These are phyloP conservation scores for Trypanosoma lewisi DNA, from an alignment of 208 protist genomes.

Conservation along the genomic window DNA sequence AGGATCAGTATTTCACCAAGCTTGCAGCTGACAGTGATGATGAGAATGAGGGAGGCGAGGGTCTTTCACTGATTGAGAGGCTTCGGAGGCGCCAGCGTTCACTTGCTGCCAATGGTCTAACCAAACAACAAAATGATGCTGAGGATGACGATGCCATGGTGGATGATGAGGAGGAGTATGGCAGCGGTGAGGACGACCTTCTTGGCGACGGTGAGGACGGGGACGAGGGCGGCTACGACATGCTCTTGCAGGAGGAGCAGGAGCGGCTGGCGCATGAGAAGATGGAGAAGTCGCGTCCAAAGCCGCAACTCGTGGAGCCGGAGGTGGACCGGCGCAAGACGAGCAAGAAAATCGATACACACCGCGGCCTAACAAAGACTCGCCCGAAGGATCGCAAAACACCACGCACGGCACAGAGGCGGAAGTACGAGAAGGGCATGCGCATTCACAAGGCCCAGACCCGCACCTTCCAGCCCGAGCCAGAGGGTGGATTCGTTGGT, in stretches of 20 bases:
- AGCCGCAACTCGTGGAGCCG: conserved; percentile 38
- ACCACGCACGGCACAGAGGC: conserved; percentile 80
- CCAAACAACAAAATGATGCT: conserved; percentile 17
- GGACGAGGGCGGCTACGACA: conserved; percentile 58
- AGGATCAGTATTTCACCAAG: conserved; percentile 90
- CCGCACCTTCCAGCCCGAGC: conserved; percentile 69
- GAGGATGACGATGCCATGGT: conserved; percentile 20
- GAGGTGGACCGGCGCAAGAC: conserved; percentile 83
- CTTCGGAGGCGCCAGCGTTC: conserved; percentile 60
- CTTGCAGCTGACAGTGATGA: conserved; percentile 44
- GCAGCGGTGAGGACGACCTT: conserved; percentile 21
- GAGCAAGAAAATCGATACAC: conserved; percentile 82
- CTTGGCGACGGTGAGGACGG: conserved; percentile 31
- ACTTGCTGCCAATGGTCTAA: conserved; percentile 15
- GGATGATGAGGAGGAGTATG: conserved; percentile 32
- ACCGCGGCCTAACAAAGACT: conserved; percentile 85
- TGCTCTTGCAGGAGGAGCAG: conserved; percentile 62
- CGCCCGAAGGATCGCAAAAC: conserved; percentile 90
- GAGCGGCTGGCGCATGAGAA: conserved; percentile 37
- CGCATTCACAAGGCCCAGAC: conserved; percentile 84
- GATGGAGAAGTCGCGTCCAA: conserved; percentile 24
- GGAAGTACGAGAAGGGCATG: conserved; percentile 87
- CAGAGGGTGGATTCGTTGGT: conserved; percentile 81
- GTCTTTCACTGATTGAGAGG: conserved; percentile 79
- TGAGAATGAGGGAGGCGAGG: conserved; percentile 43